Percentiles rank a stretch among this genome's conserved stretches.
These are phyloP conservation scores for Penicillium lagena DNA, from an alignment of 495 filamentous ascomycete genomes.

Conservation along the genomic window DNA sequence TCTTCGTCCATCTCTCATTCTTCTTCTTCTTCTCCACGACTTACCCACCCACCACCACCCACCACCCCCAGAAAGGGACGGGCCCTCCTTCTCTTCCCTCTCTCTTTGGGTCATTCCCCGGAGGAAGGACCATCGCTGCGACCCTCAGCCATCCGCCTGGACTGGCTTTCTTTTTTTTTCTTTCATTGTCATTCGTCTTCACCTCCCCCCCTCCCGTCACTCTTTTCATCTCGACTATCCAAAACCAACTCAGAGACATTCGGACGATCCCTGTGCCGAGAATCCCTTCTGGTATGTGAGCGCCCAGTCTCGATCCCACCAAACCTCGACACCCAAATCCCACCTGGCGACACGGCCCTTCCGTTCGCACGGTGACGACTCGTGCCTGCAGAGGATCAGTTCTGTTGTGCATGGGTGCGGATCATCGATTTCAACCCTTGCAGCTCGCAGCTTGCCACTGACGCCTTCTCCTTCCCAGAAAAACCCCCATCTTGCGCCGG, in stretches of 20 bases:
- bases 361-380: slow-evolving; percentile 1
- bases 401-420: slow-evolving; percentile 13
- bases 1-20: no score
- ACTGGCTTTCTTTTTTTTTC: slow-evolving; percentile 4
- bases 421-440: slow-evolving; percentile 21
- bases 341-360: not conserved
- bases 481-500: slow-evolving; percentile 38
- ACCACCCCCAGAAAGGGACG: no score
- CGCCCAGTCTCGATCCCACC: not conserved
- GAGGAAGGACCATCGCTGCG: no score
- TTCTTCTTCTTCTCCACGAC: no score
- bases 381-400: slow-evolving; percentile 9
- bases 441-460: slow-evolving; percentile 13
- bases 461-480: slow-evolving; percentile 17
- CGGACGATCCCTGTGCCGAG: no score
- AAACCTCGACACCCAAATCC: not conserved
- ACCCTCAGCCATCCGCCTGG: slow-evolving; percentile 6
- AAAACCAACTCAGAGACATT: no score
- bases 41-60: no score
- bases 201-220: slow-evolving; percentile 15
- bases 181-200: not conserved
- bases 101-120: no score
- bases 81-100: no score
- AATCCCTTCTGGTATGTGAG: slow-evolving; percentile 10
- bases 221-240: slow-evolving; percentile 8